phyloP scores from a whole-genome alignment of 2,329 filamentous ascomycete species.

The Nothophoma quercina region DNA sequence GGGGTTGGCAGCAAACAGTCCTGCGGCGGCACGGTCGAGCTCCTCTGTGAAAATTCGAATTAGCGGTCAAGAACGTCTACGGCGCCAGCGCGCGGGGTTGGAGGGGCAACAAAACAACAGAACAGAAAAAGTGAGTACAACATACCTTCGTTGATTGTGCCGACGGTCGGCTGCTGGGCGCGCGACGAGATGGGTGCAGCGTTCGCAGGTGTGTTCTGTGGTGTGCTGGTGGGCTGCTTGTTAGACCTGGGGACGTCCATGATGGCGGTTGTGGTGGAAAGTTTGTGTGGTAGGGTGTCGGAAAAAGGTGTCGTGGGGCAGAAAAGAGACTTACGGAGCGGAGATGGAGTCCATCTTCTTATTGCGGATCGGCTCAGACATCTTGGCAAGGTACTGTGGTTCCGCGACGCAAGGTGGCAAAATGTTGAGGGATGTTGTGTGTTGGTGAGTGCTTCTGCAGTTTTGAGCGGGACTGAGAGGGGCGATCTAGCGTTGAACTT shows the following conservation, averaged over 20 bases:
- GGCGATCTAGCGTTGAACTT: slow-evolving; percentile 9
- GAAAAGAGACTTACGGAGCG: slow-evolving; percentile 66
- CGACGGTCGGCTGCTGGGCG: slow-evolving; percentile 91
- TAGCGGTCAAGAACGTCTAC: slow-evolving; percentile 45
- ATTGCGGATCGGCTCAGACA: slow-evolving; percentile 74
- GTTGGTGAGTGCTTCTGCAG: slow-evolving; percentile 44
- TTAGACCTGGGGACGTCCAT: slow-evolving; percentile 47
- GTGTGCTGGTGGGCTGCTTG: slow-evolving; percentile 70
- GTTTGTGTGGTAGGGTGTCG: slow-evolving; percentile 25
- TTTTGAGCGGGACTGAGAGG: slow-evolving; percentile 43
- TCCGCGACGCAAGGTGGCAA: slow-evolving; percentile 36
- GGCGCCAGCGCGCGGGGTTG: slow-evolving; percentile 35
- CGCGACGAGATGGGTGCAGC: slow-evolving; percentile 97
- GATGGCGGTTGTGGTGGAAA: slow-evolving; percentile 28
- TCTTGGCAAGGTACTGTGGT: slow-evolving; percentile 49
- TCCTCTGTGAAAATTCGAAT: slow-evolving; percentile 71
- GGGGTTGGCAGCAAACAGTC: slow-evolving; percentile 94
- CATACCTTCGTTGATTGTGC: slow-evolving; percentile 96
- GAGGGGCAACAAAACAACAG: slow-evolving; percentile 33
- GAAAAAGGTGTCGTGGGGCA: slow-evolving; percentile 38
- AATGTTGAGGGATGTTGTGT: slow-evolving; percentile 42
- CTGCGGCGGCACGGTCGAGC: slow-evolving; percentile 86
- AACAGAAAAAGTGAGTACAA: slow-evolving; percentile 21
- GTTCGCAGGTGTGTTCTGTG: slow-evolving; percentile 95
- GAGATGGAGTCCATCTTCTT: slow-evolving; percentile 68